Conservation (phyloP, 768 basidiomycete genomes). For the Rhizopogon rudus region DNA sequence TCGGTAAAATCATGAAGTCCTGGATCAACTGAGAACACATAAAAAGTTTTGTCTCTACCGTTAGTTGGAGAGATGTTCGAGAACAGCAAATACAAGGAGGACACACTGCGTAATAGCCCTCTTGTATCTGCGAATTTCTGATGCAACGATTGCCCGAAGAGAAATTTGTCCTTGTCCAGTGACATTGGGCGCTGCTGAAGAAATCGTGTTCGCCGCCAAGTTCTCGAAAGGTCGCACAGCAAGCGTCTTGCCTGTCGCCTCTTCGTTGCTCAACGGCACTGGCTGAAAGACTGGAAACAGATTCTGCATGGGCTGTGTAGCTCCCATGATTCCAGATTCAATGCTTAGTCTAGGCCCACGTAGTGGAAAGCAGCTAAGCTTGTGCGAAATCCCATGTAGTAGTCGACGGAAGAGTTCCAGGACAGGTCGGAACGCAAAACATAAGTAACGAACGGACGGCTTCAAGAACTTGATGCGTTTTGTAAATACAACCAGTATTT, state of each 20-base stretch:
- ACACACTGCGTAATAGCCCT: neutral
- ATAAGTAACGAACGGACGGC: neutral
- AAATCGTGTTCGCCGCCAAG: no score
- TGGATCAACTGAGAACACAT: neutral
- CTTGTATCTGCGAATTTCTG: neutral
- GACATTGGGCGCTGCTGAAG: neutral
- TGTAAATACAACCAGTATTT: neutral
- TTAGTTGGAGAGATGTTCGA: neutral
- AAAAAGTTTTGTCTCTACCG: neutral
- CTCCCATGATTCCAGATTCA: neutral
- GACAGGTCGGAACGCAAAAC: neutral
- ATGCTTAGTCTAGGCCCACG: neutral
- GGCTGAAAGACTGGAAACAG: neutral
- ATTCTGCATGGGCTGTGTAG: neutral
- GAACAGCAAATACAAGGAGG: neutral
- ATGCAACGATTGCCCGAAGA: neutral
- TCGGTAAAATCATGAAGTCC: neutral
- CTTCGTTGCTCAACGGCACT: no score
- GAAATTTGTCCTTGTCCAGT: neutral
- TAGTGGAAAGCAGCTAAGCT: no score
- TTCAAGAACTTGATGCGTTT: neutral
- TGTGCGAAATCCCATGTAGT: neutral
- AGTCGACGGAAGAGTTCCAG: neutral
- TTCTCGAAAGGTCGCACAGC: neutral
- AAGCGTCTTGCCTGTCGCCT: neutral